A percentile compares a stretch with the other conserved stretches of the same genome.
Evolutionary conservation across 257 asterid species (phyloP).

Genomic region (Voacanga thouarsii): DNA sequence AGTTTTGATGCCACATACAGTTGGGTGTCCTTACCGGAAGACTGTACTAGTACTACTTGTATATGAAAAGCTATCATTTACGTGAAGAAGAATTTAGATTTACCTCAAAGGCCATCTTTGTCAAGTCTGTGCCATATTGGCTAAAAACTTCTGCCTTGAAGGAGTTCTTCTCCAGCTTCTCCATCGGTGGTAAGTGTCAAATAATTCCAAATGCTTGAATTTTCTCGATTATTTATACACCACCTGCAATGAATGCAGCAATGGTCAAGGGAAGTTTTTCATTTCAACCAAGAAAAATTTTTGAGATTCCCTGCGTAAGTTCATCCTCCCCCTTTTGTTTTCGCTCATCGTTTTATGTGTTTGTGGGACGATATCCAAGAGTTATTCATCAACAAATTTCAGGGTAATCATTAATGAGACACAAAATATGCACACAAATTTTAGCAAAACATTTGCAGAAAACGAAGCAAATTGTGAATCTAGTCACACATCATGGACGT

Average conservation of each 20-base stretch:
- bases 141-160: conserved; percentile 3
- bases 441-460: too few species aligned
- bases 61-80: too few species aligned
- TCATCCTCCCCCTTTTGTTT: neutral
- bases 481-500: too few species aligned
- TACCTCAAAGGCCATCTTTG: conserved; percentile 33
- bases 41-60: too few species aligned
- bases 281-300: neutral
- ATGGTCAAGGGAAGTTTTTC: neutral
- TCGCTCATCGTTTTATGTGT: neutral
- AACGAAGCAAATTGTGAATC: neutral
- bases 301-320: neutral
- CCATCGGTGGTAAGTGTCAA: neutral
- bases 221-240: neutral
- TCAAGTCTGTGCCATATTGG: conserved; percentile 33
- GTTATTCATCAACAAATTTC: neutral
- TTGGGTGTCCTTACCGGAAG: too few species aligned
- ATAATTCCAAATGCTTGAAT: neutral
- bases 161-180: neutral
- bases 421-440: too few species aligned
- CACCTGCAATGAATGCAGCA: neutral
- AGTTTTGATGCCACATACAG: too few species aligned
- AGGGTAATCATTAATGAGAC: too few species aligned
- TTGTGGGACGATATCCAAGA: neutral
- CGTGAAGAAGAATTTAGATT: neutral